A percentile compares a stretch with the other conserved stretches of the same genome.
Evolutionary conservation across 1,139 yeast genomes (phyloP).

Genomic region (Suhomyces coccinellae): DNA sequence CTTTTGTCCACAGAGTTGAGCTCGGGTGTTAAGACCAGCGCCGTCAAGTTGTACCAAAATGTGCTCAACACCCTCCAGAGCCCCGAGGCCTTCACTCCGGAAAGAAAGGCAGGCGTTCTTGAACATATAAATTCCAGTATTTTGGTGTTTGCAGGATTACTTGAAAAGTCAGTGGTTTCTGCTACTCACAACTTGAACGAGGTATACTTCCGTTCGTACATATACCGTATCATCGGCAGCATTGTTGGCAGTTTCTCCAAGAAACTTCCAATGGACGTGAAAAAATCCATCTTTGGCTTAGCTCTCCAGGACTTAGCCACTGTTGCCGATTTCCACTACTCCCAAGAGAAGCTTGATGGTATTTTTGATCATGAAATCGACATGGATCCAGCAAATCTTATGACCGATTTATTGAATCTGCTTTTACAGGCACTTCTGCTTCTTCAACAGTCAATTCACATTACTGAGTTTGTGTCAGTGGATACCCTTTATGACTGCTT

Average conservation of each 20-base stretch:
- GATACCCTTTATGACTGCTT: constrained; percentile 1
- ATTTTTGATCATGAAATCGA: constrained; percentile 9
- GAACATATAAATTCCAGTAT: constrained; percentile 28
- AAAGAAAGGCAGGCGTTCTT: constrained; percentile 33
- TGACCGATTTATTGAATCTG: constrained; percentile 21
- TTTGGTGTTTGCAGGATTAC: constrained; percentile 18
- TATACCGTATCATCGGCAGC: constrained; percentile 32
- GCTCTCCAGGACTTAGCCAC: constrained; percentile 25
- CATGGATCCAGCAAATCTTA: constrained; percentile 19
- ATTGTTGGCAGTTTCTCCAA: constrained; percentile 38
- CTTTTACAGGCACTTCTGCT: constrained; percentile 27
- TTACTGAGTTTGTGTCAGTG: constrained; percentile 11
- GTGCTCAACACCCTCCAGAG: constrained; percentile 54
- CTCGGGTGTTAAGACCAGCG: constrained; percentile 47
- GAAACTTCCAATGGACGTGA: constrained; percentile 24
- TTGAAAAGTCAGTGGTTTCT: constrained; percentile 8
- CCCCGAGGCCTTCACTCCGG: constrained; percentile 47
- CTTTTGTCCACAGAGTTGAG: constrained; percentile 36
- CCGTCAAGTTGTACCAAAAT: constrained; percentile 53
- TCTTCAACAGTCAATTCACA: constrained; percentile 29
- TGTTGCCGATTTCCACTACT: constrained; percentile 7
- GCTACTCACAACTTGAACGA: constrained; percentile 15
- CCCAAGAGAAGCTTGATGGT: constrained; percentile 14
- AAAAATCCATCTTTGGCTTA: constrained; percentile 17
- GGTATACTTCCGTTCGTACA: constrained; percentile 24